Percentiles rank a stretch among this genome's conserved stretches.
These are phyloP conservation scores for Phialophora tarda DNA, from an alignment of 2,329 filamentous ascomycete species.

Conservation along the genomic window DNA sequence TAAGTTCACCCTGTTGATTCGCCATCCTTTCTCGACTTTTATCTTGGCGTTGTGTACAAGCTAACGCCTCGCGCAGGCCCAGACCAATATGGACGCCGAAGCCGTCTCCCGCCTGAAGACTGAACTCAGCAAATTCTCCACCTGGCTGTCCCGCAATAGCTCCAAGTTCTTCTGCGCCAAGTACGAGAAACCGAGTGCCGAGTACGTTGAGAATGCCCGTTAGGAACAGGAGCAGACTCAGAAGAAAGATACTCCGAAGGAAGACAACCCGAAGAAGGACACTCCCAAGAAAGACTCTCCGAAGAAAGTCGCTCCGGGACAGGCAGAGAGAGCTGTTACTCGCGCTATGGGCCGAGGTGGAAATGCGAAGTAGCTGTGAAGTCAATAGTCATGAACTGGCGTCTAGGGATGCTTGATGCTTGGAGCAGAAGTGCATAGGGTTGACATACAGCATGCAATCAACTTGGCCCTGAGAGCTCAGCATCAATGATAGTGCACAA, in stretches of 20 bases:
- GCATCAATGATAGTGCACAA: background rate
- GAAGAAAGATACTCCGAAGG: slow-evolving; percentile 1
- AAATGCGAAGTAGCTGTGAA: background rate
- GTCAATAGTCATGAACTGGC: background rate
- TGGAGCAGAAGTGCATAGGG: background rate
- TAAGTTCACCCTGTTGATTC: slow-evolving; percentile 53
- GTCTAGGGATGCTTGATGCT: background rate
- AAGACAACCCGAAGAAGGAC: background rate
- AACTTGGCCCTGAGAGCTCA: background rate
- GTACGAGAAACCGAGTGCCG: slow-evolving; percentile 49
- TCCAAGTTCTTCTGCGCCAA: slow-evolving; percentile 71
- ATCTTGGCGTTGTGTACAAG: background rate
- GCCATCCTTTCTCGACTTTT: background rate
- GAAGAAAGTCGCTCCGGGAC: background rate
- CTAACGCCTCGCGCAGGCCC: slow-evolving; percentile 56
- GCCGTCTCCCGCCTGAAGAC: slow-evolving; percentile 86
- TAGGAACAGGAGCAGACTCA: slow-evolving; percentile 13
- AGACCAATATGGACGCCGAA: slow-evolving; percentile 97
- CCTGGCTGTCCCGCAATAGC: slow-evolving; percentile 80
- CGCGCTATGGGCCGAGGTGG: background rate
- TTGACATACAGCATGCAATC: background rate
- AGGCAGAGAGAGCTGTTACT: background rate
- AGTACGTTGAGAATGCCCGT: slow-evolving; percentile 35
- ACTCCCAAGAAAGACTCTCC: background rate
- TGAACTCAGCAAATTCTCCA: slow-evolving; percentile 83